Evolutionary conservation across 179 eudicot species (phyloP).

Genomic region (Gypsophila paniculata): DNA sequence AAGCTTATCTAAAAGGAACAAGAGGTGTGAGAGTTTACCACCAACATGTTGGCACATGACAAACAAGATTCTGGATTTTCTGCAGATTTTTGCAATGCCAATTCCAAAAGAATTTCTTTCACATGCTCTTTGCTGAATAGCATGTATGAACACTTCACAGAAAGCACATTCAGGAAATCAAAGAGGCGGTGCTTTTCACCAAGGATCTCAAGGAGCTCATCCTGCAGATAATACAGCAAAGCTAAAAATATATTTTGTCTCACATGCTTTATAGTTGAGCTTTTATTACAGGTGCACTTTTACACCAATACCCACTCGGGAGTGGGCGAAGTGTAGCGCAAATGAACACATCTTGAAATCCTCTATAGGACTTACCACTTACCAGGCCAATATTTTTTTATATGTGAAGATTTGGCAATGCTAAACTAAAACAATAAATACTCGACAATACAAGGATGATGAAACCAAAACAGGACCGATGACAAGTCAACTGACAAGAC

Average conservation of each 20-base stretch:
- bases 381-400: too few species aligned
- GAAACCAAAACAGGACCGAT: too few species aligned
- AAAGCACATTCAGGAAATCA: constrained; percentile 68
- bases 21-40: constrained; percentile 49
- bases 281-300: too few species aligned
- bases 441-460: too few species aligned
- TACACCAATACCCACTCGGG: too few species aligned
- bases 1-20: neutral
- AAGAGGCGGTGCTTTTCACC: constrained; percentile 75
- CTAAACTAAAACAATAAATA: too few species aligned
- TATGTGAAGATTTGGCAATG: too few species aligned
- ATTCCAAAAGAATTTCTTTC: constrained; percentile 67
- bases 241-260: neutral
- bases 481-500: too few species aligned
- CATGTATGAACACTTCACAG: constrained; percentile 81
- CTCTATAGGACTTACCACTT: too few species aligned
- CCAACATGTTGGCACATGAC: constrained; percentile 89
- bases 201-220: constrained; percentile 70
- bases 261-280: neutral
- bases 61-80: constrained; percentile 45
- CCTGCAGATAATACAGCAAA: constrained; percentile 42
- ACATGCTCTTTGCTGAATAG: constrained; percentile 93
- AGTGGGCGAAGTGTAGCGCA: too few species aligned
- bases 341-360: too few species aligned
- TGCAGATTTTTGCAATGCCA: constrained; percentile 53